Evolutionary conservation across 1,139 yeast species (phyloP), one percentile per base, ranked within the genome.

Genomic region (Taphrina confusa): DNA sequence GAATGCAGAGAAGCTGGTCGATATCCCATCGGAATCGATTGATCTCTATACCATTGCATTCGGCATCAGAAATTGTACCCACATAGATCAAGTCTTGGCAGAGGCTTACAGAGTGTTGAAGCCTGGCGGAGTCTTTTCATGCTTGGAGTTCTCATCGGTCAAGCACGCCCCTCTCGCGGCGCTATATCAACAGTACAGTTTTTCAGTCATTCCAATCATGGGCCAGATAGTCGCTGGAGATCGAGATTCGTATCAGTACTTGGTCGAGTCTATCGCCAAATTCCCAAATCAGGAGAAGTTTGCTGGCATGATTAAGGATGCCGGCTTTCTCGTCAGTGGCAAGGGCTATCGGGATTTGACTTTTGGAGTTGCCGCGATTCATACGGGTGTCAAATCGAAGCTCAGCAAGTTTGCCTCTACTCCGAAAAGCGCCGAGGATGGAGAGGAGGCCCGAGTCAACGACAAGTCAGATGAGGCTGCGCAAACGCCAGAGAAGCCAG

Each of bases 71-170:
- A 92, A 92, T 74, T 94, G 94, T 73, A 92, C 99, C 63, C 80
- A 92, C 71, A 85, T 92, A 66, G 97, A 91, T 74, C 90, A 89
- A 8, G 98, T 97, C 30, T 80, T 92, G 68, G 80, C 87, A 68
- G 87, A 97, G 25, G 98, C 98, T 34, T 87, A 91, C 76, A 82
- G 99, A 68, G 95, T 91, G 30, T 80, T 92, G 70, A 88, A 86
- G 73, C 98, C 97, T n/a, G 98, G 99, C 70, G 99, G 99, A 69
- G 88, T 94, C 56, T 94, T 92, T 72, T 96, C 96, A 39, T 91
- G 97, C 74, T 80, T 92, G 64, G 99, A 92, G 73, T 92, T 92
- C 70, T 85, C 95, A 62, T 92, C 90, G 71, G 97, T 94, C 62
- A 87, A 87, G 62, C 87, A 89, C 71, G 83, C 88, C 27, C 70